Evolutionary conservation across 768 basidiomycete genomes (phyloP).

Genomic region (Cyclocybe aegerita): DNA sequence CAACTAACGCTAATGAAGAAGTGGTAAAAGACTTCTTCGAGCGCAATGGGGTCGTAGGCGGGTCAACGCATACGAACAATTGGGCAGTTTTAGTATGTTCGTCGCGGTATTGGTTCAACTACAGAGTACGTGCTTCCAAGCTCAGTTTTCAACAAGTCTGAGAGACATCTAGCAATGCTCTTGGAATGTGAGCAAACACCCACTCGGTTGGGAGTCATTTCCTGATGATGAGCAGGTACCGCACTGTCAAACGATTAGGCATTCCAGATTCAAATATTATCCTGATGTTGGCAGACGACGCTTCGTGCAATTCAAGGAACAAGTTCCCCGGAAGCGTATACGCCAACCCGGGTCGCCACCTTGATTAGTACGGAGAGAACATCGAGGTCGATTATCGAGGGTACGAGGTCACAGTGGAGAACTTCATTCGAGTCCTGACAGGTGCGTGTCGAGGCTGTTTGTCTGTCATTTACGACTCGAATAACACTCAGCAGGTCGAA

Average conservation of each 20-base stretch:
- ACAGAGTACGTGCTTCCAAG: constrained; percentile 61
- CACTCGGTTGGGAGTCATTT: not conserved
- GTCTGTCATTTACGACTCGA: not conserved
- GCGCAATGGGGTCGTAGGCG: constrained; percentile 26
- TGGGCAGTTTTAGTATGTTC: constrained; percentile 98
- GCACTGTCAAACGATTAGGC: constrained; percentile 95
- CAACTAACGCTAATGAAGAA: constrained; percentile 31
- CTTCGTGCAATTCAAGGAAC: constrained; percentile 91
- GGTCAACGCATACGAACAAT: constrained; percentile 85
- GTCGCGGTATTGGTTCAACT: constrained; percentile 98
- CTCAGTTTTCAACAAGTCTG: constrained; percentile 2
- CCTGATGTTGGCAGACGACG: constrained; percentile 98
- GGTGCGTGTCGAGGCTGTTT: constrained; percentile 51
- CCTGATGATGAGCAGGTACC: constrained; percentile 62
- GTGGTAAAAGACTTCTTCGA: constrained; percentile 47
- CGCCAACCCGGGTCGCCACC: constrained; percentile 74
- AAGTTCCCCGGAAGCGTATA: constrained; percentile 91
- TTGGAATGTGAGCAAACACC: constrained; percentile 76
- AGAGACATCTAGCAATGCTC: constrained; percentile 75
- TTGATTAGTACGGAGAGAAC: constrained; percentile 94
- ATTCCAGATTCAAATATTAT: constrained; percentile 99
- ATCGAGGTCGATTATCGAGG: constrained; percentile 99
- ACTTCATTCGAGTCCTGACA: constrained; percentile 88
- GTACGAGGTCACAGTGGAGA: constrained; percentile 97
- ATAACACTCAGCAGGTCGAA: constrained; percentile 56